Conservation (phyloP, 805 yeast species). For the Torulaspora gathmanii region DNA sequence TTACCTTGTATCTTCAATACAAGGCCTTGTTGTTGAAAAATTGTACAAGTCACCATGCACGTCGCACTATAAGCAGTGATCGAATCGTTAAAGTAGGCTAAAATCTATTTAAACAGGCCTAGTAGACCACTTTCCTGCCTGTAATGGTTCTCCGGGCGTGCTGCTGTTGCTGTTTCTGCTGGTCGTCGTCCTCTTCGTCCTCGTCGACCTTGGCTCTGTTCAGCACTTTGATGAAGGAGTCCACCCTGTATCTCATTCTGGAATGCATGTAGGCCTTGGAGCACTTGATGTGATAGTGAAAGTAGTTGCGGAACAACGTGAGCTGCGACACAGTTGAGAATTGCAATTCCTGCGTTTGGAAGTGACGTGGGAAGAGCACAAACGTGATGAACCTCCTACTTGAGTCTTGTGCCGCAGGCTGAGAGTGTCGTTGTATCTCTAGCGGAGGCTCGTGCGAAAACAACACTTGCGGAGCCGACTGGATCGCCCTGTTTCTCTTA, state of each 20-base stretch:
- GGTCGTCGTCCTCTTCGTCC: constrained; percentile 51
- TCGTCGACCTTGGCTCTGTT: constrained; percentile 96
- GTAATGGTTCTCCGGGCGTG: constrained; percentile 33
- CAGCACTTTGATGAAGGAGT: constrained; percentile 88
- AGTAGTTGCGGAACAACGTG: constrained; percentile 88
- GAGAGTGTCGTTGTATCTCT: constrained; percentile 56
- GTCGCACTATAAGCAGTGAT: constrained; percentile 1
- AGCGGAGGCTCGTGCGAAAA: constrained; percentile 93
- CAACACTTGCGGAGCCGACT: constrained; percentile 96
- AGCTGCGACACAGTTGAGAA: constrained; percentile 66
- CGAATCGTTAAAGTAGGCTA: neutral
- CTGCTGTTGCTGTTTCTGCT: constrained; percentile 10
- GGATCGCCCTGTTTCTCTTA: constrained; percentile 86
- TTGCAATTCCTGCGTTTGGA: constrained; percentile 51
- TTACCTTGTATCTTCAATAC: neutral
- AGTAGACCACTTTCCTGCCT: constrained; percentile 35
- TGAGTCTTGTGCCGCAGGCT: constrained; percentile 35
- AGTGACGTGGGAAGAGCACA: constrained; percentile 83
- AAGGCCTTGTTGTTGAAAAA: constrained; percentile 2
- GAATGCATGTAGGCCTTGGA: constrained; percentile 98
- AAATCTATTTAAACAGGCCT: constrained; percentile 1
- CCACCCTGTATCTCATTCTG: constrained; percentile 94
- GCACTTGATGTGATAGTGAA: constrained; percentile 98
- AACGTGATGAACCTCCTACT: constrained; percentile 49
- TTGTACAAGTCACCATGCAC: constrained; percentile 3